Evolutionary conservation across 164 flowering plant genomes (phyloP), one percentile per base, ranked within the genome.

Genomic region (Chloranthus sessilifolius): DNA sequence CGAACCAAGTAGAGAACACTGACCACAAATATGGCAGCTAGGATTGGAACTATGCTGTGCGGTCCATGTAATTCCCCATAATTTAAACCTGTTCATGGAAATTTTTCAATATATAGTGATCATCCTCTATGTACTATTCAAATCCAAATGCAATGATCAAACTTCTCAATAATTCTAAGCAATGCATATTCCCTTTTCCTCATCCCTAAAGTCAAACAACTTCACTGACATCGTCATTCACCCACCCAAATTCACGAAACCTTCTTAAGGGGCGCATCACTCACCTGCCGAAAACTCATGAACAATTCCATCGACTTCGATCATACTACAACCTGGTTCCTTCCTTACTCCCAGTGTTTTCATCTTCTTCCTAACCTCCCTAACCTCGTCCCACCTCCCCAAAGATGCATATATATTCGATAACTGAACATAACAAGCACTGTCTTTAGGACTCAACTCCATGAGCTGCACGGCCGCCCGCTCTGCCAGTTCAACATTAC

Each of bases 281-380:
- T 73, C 74, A 25, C 74, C 79, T 52, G 58, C 74, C 35, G 64
- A 71, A 56, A 77, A 80, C 45, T 49, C 56, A 24, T 59, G 57
- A 3, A 66, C 53, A 21, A 19, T 66, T 29, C 74, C 74, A 2
- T 48, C 58, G 28, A 72, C 46, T 7, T 52, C 52, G 21, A 74
- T 66, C 74, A 73, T 75, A 53, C 85, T 76, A 48, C 73, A 70
- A 11, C 82, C 85, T 22, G 82, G 80, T 40, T 61, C 50, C 58
- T 72, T 76, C 26, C 35, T 59, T 60, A 77, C 55, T 24, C 74
- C 62, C 43, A 73, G 31, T 26, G 54, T 52, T 62, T 70, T 77
- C 77, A 80, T 77, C 56, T 27, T 67, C 34, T 46, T 23, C 65
- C 74, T 75, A 5, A 62, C 50, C 42, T 31, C 53, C 34, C 47